Base-by-base conservation (phyloP, 805 yeast species). In the Jamesozyma hellenica region DNA sequence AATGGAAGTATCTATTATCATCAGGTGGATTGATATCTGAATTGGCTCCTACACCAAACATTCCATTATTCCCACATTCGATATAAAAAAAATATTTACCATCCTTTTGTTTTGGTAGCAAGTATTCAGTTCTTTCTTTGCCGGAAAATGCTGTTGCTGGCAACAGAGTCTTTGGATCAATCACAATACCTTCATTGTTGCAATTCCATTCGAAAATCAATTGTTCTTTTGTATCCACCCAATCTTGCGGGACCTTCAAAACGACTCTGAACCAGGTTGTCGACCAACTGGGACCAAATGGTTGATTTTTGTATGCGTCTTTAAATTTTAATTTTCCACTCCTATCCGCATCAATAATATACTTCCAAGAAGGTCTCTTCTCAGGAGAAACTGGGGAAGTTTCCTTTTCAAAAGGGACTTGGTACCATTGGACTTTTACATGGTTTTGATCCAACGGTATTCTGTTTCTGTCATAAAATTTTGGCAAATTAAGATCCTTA, bases 251-350 rank as follows among this genome's bases (percentile, higher is more conserved):
- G 4, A 90, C 65, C n/a, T 66, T 64, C 42, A 84, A 61, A 12
- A 69, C 62, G 16, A 90, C 64, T 49, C 76, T 73, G 62, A 92
- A 86, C 98, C 98, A 90, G 47, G 86, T 94, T 1, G 97, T 82
- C 42, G 90, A 80, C 98, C 98, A 90, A 12, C 94, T 82, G 3
- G 98, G 98, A 0, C 97, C 96, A 58, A 83, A 86, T 8, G 68
- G 63, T 49, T 83, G 79, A 17, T 92, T 94, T 47, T 77, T 77
- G 12, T 61, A 58, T n/a, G 84, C 80, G 18, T 67, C 64, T 48
- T 69, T 64, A 69, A 45, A 84, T 73, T 40, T 75, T 26, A 57
- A 33, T 36, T 51, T 42, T 18, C 53, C 55, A 3, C 44, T 42
- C 19, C 39, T 35, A 35, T 55, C 62, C 13, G 39, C 46, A 10